Evolutionary conservation across 2,329 filamentous ascomycete species (phyloP), one percentile per base, ranked within the genome.

Genomic region (Fusarium annulatum): DNA sequence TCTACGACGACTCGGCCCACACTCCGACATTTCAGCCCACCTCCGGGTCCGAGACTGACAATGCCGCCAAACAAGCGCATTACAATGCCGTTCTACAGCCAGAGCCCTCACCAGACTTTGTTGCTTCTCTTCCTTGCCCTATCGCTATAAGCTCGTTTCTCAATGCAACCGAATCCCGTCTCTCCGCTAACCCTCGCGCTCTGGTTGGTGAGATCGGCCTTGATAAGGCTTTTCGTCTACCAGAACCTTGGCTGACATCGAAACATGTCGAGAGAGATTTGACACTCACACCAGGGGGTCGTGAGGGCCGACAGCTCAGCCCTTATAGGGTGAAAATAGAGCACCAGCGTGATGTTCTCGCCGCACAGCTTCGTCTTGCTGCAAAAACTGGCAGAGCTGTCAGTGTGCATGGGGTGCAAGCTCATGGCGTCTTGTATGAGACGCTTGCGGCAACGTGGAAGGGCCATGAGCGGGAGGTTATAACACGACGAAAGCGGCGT

Each of bases 121-220:
- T 86, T 67, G 78, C 81, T 46, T 82, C 77, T 10, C 85, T 95
- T 2, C 91, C 92, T 2, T 83, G 87, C 18, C 92, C 93, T 2
- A 82, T 81, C 5, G 85, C 91, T 1, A 84, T 95, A 26, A 90
- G 88, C 2, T 71, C 83, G 14, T 90, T 92, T 74, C 79, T 94
- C 8, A 73, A 81, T 3, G 84, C 90, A 71, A 92, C 91, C 0
- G 86, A 86, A 15, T 71, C 75, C 8, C 86, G 88, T 30, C 86
- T 96, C 3, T 78, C 85, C 21, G 81, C 84, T 6, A 86, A 91
- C 59, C 92, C 91, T 5, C 78, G 86, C 9, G 92, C 93, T 4
- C 86, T 96, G 2, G 85, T 96, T 4, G 94, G 94, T 23, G 94
- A 96, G 81, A 88, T 95, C 34, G 94, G 94, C 2, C 81, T 96